Base-by-base conservation (phyloP, 441 rosid species). In the Erysimum cheiri region DNA sequence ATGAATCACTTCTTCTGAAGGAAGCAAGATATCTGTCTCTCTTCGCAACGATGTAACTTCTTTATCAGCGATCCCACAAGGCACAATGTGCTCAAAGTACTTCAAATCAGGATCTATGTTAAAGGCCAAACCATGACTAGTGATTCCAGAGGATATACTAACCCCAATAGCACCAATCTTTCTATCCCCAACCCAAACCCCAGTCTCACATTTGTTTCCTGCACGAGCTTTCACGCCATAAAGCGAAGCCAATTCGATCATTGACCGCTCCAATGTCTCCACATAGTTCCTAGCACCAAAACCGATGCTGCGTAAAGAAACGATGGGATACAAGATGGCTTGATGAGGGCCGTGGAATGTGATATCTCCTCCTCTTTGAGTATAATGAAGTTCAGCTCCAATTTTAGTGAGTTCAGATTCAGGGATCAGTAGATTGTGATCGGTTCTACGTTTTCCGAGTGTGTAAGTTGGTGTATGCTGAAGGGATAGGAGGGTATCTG, bases 391-490 rank as follows among this genome's bases (percentile, higher is more conserved):
- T 67, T 88, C 85, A 44, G 94, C 96, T 75, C 97, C 96, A 28
- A 88, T 64, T 60, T 73, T 80, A 36, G 70, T 77, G 57, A 92
- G 89, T 68, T 92, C 94, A 64, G 88, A 69, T 69, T 70, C 64
- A 17, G 91, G 75, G 24, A 91, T 74, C 60, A 92, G 78, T 50
- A 94, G 70, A 76, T 90, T 90, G 80, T 88, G 90, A 75, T 85
- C 91, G 8, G 96, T 92, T 55, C 84, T 72, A 17, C 94, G 82
- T 71, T 92, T 93, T 37, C 97, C 97, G 13, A 92, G 84, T 0
- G 96, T 92, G 72, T 90, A 94, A 5, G 96, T 88, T n/a, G 91
- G 96, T 36, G 92, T 90, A 65, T 94, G 98, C 71, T 94, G 96
- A 73, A 91, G 75, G 29, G 90, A 88, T 72, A 90, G 66, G 33